These are phyloP conservation scores for Globisporangium cylindrosporum DNA, from an alignment of 352 stramenopile species.

Conservation along the genomic window DNA sequence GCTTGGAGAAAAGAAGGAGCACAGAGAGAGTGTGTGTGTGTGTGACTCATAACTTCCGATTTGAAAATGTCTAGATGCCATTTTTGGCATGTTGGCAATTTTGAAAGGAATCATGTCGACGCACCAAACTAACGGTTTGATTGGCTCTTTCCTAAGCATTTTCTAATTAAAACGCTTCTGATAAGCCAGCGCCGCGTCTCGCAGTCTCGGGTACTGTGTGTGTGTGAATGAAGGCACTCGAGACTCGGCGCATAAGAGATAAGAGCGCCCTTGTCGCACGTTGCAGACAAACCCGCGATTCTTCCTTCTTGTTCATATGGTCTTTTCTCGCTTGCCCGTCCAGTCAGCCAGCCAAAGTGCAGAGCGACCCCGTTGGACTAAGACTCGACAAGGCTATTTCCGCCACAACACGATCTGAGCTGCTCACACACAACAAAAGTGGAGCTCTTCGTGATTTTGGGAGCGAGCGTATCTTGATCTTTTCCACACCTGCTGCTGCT, in stretches of 20 bases:
- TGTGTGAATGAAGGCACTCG: not conserved
- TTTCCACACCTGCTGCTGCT: not conserved
- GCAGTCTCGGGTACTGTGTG: not conserved
- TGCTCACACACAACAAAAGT: not conserved
- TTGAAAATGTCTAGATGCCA: not conserved
- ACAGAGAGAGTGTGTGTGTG: not conserved
- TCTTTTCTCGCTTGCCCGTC: not conserved
- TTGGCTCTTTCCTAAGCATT: not conserved
- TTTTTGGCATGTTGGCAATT: not conserved
- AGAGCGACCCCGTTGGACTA: not conserved
- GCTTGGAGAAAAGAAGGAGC: not conserved
- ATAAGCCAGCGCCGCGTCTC: conserved; percentile 7
- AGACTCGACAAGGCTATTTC: not conserved
- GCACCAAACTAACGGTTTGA: not conserved
- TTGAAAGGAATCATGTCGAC: not conserved
- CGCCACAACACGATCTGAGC: not conserved
- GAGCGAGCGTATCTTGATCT: conserved; percentile 2
- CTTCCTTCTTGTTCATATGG: not conserved
- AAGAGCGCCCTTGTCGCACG: conserved; percentile 6
- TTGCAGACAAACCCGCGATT: not conserved
- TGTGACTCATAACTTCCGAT: not conserved
- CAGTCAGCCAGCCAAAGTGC: not conserved
- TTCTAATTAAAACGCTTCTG: not conserved
- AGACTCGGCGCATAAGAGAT: not conserved
- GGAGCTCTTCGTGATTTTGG: not conserved